Conservation (phyloP, 495 filamentous ascomycete genomes). For the Penicillium paxilli region DNA sequence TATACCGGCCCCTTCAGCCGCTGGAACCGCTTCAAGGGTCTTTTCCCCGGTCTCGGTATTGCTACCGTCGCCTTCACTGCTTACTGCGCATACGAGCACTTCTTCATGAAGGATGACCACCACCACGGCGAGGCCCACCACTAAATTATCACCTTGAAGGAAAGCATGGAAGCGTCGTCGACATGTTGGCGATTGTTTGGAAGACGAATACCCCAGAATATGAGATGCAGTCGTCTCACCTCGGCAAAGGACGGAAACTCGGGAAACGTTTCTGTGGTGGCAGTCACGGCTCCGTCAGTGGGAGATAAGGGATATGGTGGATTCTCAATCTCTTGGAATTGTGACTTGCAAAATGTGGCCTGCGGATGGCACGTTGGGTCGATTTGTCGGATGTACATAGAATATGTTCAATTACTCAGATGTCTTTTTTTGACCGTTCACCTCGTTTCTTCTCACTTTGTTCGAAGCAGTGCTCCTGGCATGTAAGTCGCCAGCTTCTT, state of each 20-base stretch:
- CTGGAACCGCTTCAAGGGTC: conserved; percentile 79
- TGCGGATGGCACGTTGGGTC: conserved; percentile 36
- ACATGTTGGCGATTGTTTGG: conserved; percentile 16
- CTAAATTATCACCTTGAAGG: conserved; percentile 15
- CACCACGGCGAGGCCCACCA: conserved; percentile 55
- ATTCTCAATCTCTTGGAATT: conserved; percentile 3
- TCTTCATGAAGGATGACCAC: conserved; percentile 81
- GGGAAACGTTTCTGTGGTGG: conserved; percentile 11
- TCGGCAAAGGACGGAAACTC: conserved; percentile 12
- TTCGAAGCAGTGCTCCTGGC: no score
- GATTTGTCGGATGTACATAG: conserved; percentile 47
- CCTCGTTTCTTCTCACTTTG: no score
- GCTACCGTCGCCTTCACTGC: conserved; percentile 85
- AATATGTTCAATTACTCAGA: conserved; percentile 38
- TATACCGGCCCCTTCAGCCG: conserved; percentile 88
- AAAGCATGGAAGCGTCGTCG: conserved; percentile 10
- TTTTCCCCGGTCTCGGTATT: conserved; percentile 88
- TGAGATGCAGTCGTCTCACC: conserved; percentile 14
- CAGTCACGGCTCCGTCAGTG: conserved; percentile 1
- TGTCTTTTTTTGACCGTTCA: conserved; percentile 21
- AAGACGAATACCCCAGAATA: conserved; percentile 33
- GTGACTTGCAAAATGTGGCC: conserved; percentile 10
- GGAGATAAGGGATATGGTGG: conserved; percentile 8
- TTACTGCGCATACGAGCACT: conserved; percentile 85
- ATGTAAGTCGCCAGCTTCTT: no score